phyloP scores from a whole-genome alignment of 202 grass and related monocot species.

The Sporobolus alterniflorus region DNA sequence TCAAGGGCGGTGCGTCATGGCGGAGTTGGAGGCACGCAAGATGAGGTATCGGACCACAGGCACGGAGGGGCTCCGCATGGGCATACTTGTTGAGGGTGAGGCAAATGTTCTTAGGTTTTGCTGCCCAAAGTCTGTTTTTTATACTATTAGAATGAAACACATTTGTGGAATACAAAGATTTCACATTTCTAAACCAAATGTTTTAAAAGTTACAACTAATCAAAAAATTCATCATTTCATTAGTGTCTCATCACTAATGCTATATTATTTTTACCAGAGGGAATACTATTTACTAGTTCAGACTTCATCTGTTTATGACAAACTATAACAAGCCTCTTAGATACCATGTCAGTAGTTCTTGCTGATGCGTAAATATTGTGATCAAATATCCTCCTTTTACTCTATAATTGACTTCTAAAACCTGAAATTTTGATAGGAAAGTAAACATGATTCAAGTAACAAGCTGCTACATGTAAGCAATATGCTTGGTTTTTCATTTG shows the following conservation, averaged over 20 bases:
- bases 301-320: slow-evolving; percentile 1
- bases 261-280: neutral
- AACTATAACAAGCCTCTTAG: slow-evolving; percentile 1
- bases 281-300: neutral
- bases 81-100: slow-evolving; percentile 88
- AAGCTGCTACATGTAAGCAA: neutral
- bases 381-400: neutral
- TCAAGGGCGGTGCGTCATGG: slow-evolving; percentile 82
- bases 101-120: slow-evolving; percentile 23
- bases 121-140: neutral
- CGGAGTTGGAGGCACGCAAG: slow-evolving; percentile 81
- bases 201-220: neutral
- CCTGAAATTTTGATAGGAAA: neutral
- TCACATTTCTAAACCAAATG: neutral
- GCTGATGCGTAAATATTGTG: slow-evolving; percentile 1
- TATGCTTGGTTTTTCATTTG: neutral
- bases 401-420: neutral
- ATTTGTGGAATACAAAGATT: neutral
- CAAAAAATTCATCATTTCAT: neutral
- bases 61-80: slow-evolving; percentile 86
- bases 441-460: neutral
- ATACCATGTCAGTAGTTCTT: slow-evolving; percentile 6
- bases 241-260: neutral
- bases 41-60: slow-evolving; percentile 78
- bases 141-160: neutral